These are phyloP conservation scores for Eudorina sp. DNA, from an alignment of 139 green algal species.

Conservation along the genomic window DNA sequence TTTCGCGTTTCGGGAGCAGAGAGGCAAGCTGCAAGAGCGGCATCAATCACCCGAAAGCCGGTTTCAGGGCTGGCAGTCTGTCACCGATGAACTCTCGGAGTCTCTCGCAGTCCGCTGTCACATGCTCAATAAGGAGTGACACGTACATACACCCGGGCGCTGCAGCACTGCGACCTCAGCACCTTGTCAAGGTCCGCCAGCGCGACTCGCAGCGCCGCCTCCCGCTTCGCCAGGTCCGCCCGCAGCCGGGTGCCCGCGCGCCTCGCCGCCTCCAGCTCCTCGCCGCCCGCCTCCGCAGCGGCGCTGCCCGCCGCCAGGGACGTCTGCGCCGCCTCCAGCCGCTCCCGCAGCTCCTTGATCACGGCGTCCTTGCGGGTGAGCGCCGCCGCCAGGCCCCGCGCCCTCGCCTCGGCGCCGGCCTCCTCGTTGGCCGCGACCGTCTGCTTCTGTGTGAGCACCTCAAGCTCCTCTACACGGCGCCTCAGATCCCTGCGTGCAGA, in stretches of 20 bases:
- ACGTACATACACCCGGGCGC: background rate
- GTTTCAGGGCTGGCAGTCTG: too few species aligned
- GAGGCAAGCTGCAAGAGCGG: too few species aligned
- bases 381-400: slow-evolving; percentile 40
- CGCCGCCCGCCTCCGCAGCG: slow-evolving; percentile 4
- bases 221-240: slow-evolving; percentile 44
- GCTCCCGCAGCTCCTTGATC: slow-evolving; percentile 58
- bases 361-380: slow-evolving; percentile 64
- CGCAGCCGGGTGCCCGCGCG: slow-evolving; percentile 30
- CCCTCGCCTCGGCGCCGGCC: slow-evolving; percentile 2
- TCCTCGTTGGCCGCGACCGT: background rate
- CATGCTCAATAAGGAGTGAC: background rate
- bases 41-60: too few species aligned
- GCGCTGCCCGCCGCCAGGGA: background rate
- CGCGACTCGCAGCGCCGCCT: slow-evolving; percentile 28
- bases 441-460: slow-evolving; percentile 22
- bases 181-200: slow-evolving; percentile 44
- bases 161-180: too few species aligned
- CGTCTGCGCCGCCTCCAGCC: slow-evolving; percentile 46
- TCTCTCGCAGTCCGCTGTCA: too few species aligned
- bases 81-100: too few species aligned
- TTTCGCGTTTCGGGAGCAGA: too few species aligned
- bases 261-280: slow-evolving; percentile 47
- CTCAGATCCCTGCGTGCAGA: slow-evolving; percentile 54
- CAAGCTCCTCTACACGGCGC: slow-evolving; percentile 50